Percentiles rank a stretch among this genome's conserved stretches.
phyloP scores from a whole-genome alignment of 805 yeast genomes.

The Saccharomycopsis capsularis region DNA sequence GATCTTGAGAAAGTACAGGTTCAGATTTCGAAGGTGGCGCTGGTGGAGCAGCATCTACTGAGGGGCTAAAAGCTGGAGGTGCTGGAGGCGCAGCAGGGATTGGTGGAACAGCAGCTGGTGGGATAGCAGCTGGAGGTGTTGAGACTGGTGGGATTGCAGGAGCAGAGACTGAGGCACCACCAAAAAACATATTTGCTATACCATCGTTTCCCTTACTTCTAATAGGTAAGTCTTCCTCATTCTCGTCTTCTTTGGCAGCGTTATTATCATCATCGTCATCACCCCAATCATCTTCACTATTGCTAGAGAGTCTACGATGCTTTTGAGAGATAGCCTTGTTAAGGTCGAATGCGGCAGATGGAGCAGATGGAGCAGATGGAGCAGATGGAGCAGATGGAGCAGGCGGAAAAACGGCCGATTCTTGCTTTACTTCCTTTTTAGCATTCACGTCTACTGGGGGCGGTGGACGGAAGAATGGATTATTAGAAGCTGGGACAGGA shows the following conservation, averaged over 20 bases:
- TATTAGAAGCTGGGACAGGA: constrained; percentile 6
- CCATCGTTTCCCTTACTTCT: constrained; percentile 13
- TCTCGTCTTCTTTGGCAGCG: constrained; percentile 14
- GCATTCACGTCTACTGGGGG: constrained; percentile 4
- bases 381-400: not conserved
- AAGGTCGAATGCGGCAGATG: constrained; percentile 12
- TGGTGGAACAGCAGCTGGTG: constrained; percentile 1
- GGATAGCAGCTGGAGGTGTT: not conserved
- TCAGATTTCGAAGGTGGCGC: constrained; percentile 1
- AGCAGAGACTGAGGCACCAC: constrained; percentile 7
- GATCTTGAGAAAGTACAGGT: too few relatives aligned
- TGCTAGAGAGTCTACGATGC: constrained; percentile 5
- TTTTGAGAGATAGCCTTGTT: constrained; percentile 17
- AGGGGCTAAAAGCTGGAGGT: not conserved
- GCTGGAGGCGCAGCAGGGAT: constrained; percentile 8
- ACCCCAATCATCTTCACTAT: constrained; percentile 21
- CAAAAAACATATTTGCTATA: constrained; percentile 19
- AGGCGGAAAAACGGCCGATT: too few relatives aligned
- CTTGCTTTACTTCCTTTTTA: not conserved
- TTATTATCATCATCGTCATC: constrained; percentile 21
- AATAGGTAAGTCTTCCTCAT: constrained; percentile 21
- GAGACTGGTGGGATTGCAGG: not conserved
- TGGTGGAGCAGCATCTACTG: not conserved
- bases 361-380: not conserved
- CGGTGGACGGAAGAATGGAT: constrained; percentile 12